Conservation (phyloP, 306 rosid genomes). For the Alnus rubra region DNA sequence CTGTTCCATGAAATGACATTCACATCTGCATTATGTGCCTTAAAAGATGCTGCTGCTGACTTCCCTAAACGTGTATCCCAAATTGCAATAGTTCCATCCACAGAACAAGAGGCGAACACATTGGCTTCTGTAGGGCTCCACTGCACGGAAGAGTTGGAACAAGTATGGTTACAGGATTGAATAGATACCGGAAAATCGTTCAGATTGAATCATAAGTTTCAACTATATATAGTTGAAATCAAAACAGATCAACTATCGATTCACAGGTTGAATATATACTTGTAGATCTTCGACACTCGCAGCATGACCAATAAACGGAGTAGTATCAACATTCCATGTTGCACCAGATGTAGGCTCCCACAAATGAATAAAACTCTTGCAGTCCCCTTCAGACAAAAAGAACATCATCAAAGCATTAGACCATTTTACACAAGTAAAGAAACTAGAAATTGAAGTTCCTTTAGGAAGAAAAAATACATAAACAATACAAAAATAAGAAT, state of each 20-base stretch:
- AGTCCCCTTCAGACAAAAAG: slow-evolving; percentile 68
- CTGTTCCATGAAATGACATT: slow-evolving; percentile 98
- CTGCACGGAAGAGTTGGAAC: slow-evolving; percentile 47
- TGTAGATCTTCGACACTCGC: slow-evolving; percentile 95
- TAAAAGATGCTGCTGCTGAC: slow-evolving; percentile 51
- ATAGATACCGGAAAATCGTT: slow-evolving; percentile 16
- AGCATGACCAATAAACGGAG: slow-evolving; percentile 74
- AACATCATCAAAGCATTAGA: slow-evolving; percentile 16
- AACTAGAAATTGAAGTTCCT: slow-evolving; percentile 16
- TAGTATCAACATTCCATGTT: slow-evolving; percentile 68
- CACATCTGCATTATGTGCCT: slow-evolving; percentile 92
- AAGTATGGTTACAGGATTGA: slow-evolving; percentile 9
- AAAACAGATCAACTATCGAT: slow-evolving; percentile 26
- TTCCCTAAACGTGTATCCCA: slow-evolving; percentile 87
- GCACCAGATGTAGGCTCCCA: slow-evolving; percentile 86
- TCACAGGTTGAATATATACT: slow-evolving; percentile 39
- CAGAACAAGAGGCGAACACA: slow-evolving; percentile 89
- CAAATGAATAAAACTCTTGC: slow-evolving; percentile 65
- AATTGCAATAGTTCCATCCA: slow-evolving; percentile 75
- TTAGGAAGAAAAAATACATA: slow-evolving; percentile 1
- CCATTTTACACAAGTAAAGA: slow-evolving; percentile 4
- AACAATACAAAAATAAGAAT: not conserved
- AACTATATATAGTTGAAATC: slow-evolving; percentile 15
- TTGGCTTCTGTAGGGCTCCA: slow-evolving; percentile 90
- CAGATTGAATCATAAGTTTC: not conserved